These are phyloP conservation scores for Aspergillus aculeatinus DNA, from an alignment of 2,329 filamentous ascomycete genomes.

Conservation along the genomic window DNA sequence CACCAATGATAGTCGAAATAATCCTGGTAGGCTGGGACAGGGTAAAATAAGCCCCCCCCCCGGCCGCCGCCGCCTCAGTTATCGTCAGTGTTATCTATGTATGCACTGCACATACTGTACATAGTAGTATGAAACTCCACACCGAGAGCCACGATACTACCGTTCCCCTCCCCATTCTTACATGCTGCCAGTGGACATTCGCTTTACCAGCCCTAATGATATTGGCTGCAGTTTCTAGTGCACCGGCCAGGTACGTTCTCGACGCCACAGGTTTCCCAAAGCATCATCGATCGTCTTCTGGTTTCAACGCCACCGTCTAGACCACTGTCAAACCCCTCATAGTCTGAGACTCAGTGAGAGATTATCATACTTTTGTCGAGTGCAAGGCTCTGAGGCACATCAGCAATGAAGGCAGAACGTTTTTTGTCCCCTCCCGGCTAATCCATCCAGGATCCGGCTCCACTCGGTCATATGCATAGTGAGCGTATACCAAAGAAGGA, in stretches of 20 bases:
- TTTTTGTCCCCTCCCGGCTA: background rate
- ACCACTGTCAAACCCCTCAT: constrained; percentile 5
- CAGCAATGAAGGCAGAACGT: background rate
- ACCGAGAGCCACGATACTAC: background rate
- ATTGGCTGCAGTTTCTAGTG: constrained; percentile 14
- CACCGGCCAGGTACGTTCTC: constrained; percentile 17
- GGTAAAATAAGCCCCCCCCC: background rate
- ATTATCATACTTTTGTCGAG: background rate
- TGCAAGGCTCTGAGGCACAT: background rate
- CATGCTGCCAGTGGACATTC: constrained; percentile 9
- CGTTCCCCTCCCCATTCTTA: constrained; percentile 5
- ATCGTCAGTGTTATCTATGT: background rate
- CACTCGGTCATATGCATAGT: background rate
- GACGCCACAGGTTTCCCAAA: constrained; percentile 17
- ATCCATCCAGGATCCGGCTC: background rate
- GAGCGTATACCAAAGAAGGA: constrained; percentile 1
- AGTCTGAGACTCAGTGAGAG: background rate
- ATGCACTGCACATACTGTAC: no score
- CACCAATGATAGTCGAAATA: background rate
- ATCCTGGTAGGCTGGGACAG: background rate
- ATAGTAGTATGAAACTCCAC: background rate
- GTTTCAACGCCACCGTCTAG: constrained; percentile 16
- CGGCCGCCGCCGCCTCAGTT: background rate
- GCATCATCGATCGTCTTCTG: constrained; percentile 12
- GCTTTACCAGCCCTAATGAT: constrained; percentile 8